Evolutionary conservation across 2,329 filamentous ascomycete species (phyloP).

Genomic region (Talaromyces funiculosus): DNA sequence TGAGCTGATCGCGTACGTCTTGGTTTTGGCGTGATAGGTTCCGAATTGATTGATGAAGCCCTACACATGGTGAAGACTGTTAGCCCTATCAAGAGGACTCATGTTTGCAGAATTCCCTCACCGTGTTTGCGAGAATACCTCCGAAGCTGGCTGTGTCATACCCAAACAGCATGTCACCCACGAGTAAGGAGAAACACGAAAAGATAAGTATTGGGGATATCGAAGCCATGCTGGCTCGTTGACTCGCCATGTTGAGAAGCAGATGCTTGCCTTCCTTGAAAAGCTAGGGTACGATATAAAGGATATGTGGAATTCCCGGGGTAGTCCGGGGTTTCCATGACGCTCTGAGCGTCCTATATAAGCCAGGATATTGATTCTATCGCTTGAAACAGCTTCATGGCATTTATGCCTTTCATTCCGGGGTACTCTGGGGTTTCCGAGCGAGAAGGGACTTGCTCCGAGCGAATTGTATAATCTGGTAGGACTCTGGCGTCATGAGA

Average conservation of each 20-base stretch:
- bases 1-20: too few species aligned
- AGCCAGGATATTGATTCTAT: not conserved
- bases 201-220: slow-evolving; percentile 18
- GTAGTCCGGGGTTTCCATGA: too few species aligned
- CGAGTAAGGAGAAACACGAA: slow-evolving; percentile 19
- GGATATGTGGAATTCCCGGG: too few species aligned
- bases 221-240: not conserved
- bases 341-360: not conserved
- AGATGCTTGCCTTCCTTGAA: too few species aligned
- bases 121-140: slow-evolving; percentile 18
- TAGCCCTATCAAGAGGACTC: too few species aligned
- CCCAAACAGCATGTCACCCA: slow-evolving; percentile 20
- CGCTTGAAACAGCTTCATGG: not conserved
- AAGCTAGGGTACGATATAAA: too few species aligned
- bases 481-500: too few species aligned
- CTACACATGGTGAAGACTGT: not conserved
- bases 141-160: slow-evolving; percentile 20
- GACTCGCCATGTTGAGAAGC: not conserved
- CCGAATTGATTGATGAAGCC: too few species aligned
- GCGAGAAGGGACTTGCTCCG: not conserved
- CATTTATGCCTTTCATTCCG: not conserved
- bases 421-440: not conserved
- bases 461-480: not conserved
- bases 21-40: too few species aligned
- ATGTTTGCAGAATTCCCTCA: too few species aligned